A percentile compares a stretch with the other conserved stretches of the same genome.
Conservation (phyloP, 257 asterid genomes). For the Ajuga chamaepitys region DNA sequence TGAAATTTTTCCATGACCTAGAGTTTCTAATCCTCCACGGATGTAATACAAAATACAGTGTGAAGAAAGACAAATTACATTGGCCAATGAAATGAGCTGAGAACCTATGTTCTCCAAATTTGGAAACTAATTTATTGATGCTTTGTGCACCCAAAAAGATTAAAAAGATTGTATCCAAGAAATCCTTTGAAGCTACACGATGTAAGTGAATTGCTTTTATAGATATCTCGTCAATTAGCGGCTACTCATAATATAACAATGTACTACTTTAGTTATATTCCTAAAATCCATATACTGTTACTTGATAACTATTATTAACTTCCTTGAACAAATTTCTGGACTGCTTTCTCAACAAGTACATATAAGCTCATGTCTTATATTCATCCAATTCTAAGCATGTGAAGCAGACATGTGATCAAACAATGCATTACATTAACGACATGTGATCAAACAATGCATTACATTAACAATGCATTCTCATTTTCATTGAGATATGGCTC, state of each 20-base stretch:
- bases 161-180: not conserved
- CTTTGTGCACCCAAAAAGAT: not conserved
- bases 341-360: not conserved
- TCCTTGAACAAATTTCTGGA: not conserved
- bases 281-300: not conserved
- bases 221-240: not conserved
- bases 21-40: not conserved
- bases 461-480: not conserved
- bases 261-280: not conserved
- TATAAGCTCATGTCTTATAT: not conserved
- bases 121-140: not conserved
- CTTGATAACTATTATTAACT: not conserved
- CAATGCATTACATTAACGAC: too few species aligned
- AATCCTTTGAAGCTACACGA: not conserved
- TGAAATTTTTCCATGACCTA: not conserved
- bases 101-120: not conserved
- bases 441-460: too few species aligned
- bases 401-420: not conserved
- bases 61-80: not conserved
- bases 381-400: not conserved
- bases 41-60: not conserved
- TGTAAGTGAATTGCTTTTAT: not conserved
- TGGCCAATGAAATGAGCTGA: not conserved
- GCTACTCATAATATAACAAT: not conserved
- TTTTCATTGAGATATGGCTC: not conserved